A percentile compares a stretch with the other conserved stretches of the same genome.
Conservation (phyloP, 441 rosid genomes). For the Populus hybrid region DNA sequence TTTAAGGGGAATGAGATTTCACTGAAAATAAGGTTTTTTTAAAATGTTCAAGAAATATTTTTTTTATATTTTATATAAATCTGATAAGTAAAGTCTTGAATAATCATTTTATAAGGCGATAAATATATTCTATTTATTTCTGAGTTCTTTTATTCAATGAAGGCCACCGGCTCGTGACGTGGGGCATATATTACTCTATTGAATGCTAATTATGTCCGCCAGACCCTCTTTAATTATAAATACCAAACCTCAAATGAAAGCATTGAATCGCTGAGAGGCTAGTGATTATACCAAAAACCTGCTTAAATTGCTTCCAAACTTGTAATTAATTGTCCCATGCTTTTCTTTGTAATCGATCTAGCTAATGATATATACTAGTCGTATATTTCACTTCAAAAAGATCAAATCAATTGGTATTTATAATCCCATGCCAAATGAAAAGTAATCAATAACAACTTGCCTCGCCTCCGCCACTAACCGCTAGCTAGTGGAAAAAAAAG, state of each 20-base stretch:
- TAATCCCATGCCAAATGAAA: not conserved
- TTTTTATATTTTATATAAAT: no score
- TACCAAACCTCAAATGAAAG: not conserved
- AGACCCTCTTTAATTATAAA: not conserved
- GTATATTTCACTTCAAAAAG: slow-evolving; percentile 1
- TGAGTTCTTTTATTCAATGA: no score
- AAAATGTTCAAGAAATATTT: no score
- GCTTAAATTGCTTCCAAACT: not conserved
- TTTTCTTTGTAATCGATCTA: not conserved
- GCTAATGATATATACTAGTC: not conserved
- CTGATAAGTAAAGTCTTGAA: no score
- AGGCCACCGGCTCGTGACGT: no score
- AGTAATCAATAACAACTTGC: not conserved
- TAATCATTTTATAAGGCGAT: no score
- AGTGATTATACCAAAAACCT: not conserved
- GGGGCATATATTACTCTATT: not conserved
- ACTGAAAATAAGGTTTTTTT: no score
- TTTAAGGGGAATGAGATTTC: no score
- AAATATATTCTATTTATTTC: no score
- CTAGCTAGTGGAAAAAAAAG: not conserved
- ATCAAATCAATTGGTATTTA: not conserved
- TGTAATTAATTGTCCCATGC: not conserved
- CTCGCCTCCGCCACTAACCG: not conserved
- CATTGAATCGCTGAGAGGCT: not conserved
- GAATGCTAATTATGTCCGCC: not conserved